Evolutionary conservation across 2,329 filamentous ascomycete species (phyloP).

Genomic region (Phyllosticta citriasiana): DNA sequence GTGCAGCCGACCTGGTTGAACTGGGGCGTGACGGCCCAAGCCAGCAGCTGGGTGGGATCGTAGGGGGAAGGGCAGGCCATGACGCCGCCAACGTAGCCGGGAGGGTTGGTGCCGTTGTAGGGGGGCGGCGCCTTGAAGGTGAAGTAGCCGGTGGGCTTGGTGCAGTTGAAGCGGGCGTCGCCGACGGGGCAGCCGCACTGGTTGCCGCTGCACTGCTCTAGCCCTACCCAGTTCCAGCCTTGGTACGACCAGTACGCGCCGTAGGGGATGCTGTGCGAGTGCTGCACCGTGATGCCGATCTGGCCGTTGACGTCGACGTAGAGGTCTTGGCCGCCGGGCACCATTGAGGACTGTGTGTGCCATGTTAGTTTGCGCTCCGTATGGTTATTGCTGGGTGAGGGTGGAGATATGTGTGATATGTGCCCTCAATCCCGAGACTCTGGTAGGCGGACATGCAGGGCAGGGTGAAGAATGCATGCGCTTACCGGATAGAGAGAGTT

Average conservation of each 20-base stretch:
- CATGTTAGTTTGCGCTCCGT: neutral
- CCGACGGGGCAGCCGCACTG: constrained; percentile 7
- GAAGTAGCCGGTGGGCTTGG: constrained; percentile 13
- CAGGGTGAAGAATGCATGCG: neutral
- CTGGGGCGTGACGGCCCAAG: constrained; percentile 15
- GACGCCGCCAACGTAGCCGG: constrained; percentile 11
- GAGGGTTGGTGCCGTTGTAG: constrained; percentile 2
- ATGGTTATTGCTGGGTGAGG: neutral
- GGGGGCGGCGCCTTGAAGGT: constrained; percentile 13
- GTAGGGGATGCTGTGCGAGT: constrained; percentile 14
- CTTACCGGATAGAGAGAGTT: constrained; percentile 13
- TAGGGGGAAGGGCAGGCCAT: constrained; percentile 13
- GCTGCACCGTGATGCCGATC: constrained; percentile 15
- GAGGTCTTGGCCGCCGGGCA: constrained; percentile 17
- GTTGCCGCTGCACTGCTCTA: neutral
- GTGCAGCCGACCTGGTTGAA: constrained; percentile 14
- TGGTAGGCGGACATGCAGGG: too few relatives aligned
- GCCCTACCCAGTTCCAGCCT: constrained; percentile 15
- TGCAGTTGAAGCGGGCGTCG: constrained; percentile 14
- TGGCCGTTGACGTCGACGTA: constrained; percentile 13
- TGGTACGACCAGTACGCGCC: constrained; percentile 13
- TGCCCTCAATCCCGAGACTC: neutral
- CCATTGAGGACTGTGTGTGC: constrained; percentile 9
- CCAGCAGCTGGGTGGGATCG: neutral
- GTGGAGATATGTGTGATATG: neutral